These are phyloP conservation scores for Stachybotrys chartarum DNA, from an alignment of 2,329 filamentous ascomycete species.

Conservation along the genomic window DNA sequence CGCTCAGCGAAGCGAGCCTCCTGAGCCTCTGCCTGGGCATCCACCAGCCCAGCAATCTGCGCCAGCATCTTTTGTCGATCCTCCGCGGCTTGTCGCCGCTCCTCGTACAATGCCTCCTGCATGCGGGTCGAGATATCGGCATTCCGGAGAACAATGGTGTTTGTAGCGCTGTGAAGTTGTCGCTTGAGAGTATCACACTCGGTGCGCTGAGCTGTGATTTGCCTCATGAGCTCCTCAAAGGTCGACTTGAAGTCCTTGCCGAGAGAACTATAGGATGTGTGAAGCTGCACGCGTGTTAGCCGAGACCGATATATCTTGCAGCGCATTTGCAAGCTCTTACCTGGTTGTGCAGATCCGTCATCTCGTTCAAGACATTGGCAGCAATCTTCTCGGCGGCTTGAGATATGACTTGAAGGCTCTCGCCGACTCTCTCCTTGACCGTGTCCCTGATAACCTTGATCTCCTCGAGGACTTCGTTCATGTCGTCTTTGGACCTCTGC, in stretches of 20 bases:
- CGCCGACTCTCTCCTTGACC: slow-evolving; percentile 78
- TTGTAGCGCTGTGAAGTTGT: slow-evolving; percentile 65
- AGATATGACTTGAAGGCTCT: slow-evolving; percentile 77
- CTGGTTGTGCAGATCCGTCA: slow-evolving; percentile 72
- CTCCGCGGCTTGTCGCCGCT: slow-evolving; percentile 62
- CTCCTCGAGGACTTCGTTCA: slow-evolving; percentile 87
- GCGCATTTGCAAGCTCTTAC: slow-evolving; percentile 25
- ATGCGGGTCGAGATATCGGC: slow-evolving; percentile 59
- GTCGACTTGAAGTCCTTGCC: slow-evolving; percentile 80
- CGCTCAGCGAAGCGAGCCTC: slow-evolving; percentile 61
- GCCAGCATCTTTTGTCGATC: slow-evolving; percentile 69
- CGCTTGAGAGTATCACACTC: slow-evolving; percentile 68
- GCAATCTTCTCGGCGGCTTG: slow-evolving; percentile 82
- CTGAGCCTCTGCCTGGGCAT: slow-evolving; percentile 65
- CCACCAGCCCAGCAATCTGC: slow-evolving; percentile 74
- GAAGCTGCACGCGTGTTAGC: slow-evolving; percentile 45
- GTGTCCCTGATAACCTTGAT: slow-evolving; percentile 85
- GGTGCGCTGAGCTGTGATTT: slow-evolving; percentile 67
- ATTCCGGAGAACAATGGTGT: slow-evolving; percentile 61
- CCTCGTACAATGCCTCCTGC: slow-evolving; percentile 64
- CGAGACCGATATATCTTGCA: neutral
- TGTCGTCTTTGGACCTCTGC: slow-evolving; percentile 66
- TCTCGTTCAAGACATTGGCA: slow-evolving; percentile 78
- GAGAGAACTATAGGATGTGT: slow-evolving; percentile 74
- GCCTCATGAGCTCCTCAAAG: slow-evolving; percentile 73